Base-by-base conservation (phyloP, 1,139 yeast genomes). In the Nakaseomyces glabratus region DNA sequence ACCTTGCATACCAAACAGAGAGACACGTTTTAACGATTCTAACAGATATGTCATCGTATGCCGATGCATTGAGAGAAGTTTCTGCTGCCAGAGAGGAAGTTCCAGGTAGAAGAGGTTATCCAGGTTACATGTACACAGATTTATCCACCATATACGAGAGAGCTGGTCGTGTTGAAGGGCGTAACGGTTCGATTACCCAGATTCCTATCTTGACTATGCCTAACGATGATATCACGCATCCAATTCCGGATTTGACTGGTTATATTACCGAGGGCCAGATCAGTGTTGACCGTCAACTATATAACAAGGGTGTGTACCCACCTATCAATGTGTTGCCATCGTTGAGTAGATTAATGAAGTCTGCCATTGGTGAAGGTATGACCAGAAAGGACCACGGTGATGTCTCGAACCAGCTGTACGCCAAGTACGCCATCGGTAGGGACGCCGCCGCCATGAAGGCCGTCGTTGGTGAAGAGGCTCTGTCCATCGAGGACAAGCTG, bases 401-500 rank as follows among this genome's bases (percentile, higher is more conserved):
- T 68, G 98, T 90, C 41, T 90, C 97, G 23, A 93, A 93, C 69
- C 99, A 90, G 70, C 73, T 90, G 58, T 90, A 90, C 60, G 99
- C 99, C 55, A 90, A 90, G 64, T 90, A 90, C 61, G 99, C 99
- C 48, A 93, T 90, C 68, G 99, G 99, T 71, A 82, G 88, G 67
- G 99, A 90, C 66, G 99, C 98, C 20, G 98, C 98, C 34, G 96
- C 98, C 51, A 90, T 90, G 99, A 90, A 90, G 69, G 95, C 98
- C n/a, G 99, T 90, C 48, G 99, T 90, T 52, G 99, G 99, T 75
- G 99, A 90, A 65, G 99, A 90, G 65, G 98, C 99, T 25, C 72
- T 90, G 56, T 86, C 96, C 23, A 84, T 85, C 48, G 99, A 90
- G 66, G 99, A 90, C 66, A 93, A 90, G 66, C 73, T 90, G 48